Percentiles rank a stretch among this genome's conserved stretches.
Conservation (phyloP, 371 early-diverging fungal species). For the Haplosporangium sp. region DNA sequence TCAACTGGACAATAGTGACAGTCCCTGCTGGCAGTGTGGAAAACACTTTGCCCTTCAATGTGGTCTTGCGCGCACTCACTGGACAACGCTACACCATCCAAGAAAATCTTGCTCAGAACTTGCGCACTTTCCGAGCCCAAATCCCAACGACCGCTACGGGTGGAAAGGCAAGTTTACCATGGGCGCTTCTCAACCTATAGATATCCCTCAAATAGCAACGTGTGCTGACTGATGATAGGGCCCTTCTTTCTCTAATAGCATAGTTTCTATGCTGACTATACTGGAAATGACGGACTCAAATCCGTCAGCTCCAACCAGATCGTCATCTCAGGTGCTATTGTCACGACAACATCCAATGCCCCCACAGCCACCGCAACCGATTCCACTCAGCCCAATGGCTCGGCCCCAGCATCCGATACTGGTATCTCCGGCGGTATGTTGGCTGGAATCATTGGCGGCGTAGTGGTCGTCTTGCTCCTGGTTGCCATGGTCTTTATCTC, state of each 20-base stretch:
- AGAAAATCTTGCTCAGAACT: conserved; percentile 8
- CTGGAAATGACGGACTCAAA: background rate
- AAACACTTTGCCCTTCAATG: conserved; percentile 10
- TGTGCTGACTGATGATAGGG: background rate
- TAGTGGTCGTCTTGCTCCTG: conserved; percentile 17
- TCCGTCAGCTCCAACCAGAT: conserved; percentile 10
- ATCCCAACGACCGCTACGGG: conserved; percentile 31
- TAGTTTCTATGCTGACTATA: conserved; percentile 28
- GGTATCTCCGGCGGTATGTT: conserved; percentile 32
- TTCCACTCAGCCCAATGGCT: background rate
- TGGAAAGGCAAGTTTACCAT: conserved; percentile 20
- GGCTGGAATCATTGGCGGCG: conserved; percentile 40
- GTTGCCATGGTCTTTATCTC: conserved; percentile 29
- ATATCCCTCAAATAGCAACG: too few species aligned
- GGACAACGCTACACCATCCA: conserved; percentile 21
- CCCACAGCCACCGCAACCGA: background rate
- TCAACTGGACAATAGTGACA: conserved; percentile 12
- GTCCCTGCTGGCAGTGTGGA: background rate
- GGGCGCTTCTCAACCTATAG: too few species aligned
- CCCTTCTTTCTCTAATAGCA: conserved; percentile 9
- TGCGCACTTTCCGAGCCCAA: background rate
- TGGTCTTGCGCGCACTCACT: conserved; percentile 15
- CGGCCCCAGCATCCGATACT: conserved; percentile 3
- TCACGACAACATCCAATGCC: background rate
- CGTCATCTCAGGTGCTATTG: conserved; percentile 5